Base-by-base conservation (phyloP, 306 rosid genomes). In the Pyrus communis region DNA sequence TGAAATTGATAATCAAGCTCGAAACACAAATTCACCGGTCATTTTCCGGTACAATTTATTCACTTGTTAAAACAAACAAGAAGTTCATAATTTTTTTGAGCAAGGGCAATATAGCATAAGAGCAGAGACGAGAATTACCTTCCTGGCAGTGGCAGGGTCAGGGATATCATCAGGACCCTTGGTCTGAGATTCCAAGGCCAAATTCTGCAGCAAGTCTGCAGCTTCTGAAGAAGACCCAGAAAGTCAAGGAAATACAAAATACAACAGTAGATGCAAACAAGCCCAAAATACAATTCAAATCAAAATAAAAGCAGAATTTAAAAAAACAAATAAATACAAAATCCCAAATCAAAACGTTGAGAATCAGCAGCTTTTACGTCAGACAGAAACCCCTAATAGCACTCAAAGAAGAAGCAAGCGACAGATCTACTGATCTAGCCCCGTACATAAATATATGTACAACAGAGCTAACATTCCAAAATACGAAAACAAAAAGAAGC, bases 131-230 rank as follows among this genome's bases (percentile, higher is more conserved):
- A 19, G 10, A 8, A 63, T 30, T 63, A 92, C 97, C 97, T 89
- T 90, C 87, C 91, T 89, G 19, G 85, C 55, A 49, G 55, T 4
- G 55, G 55, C 80, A 0, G 93, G 96, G 68, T 90, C 98, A 1
- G 97, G 87, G 74, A 88, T 87, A 49, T 96, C 97, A 80, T 92
- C 96, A 80, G 83, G 60, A 11, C 91, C 71, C 87, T 88, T 92
- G 2, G 97, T 52, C 80, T 96, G 90, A 73, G 97, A 64, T 30
- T 90, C 99, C 62, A 95, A 52, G 0, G 99, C 61, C 84, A 95
- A 84, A 85, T 89, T 96, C 89, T 92, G 97, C 10, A 92, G 80
- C 89, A 92, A 89, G 77, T 89, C 97, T 76, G 88, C 76, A 71
- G 99, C 84, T 83, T 92, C 97, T 92, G 82, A 75, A 27, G 78